A percentile compares a stretch with the other conserved stretches of the same genome.
Evolutionary conservation across 2,329 filamentous ascomycete species (phyloP).

Genomic region (Fonsecaea erecta): DNA sequence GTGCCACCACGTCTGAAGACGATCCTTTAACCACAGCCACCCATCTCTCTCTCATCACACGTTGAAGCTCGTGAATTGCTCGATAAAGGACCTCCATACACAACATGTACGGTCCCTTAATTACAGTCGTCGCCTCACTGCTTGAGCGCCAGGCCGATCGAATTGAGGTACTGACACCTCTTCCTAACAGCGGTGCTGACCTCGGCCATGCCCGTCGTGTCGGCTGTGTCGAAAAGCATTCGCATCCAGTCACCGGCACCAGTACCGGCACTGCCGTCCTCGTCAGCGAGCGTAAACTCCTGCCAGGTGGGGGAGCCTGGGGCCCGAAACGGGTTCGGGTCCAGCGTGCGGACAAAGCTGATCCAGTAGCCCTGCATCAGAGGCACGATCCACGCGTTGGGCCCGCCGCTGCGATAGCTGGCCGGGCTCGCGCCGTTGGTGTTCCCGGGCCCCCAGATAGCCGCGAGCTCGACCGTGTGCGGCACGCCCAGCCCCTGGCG

Average conservation of each 20-base stretch:
- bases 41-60: too few relatives aligned
- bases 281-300: constrained; percentile 15
- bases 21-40: too few relatives aligned
- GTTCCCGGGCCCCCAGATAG: constrained; percentile 69
- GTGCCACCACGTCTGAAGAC: too few relatives aligned
- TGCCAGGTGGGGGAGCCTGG: constrained; percentile 28
- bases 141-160: constrained; percentile 54
- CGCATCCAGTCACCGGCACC: constrained; percentile 42
- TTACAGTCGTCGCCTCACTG: constrained; percentile 41
- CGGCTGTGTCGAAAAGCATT: constrained; percentile 52
- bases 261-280: background rate
- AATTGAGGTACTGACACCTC: constrained; percentile 56
- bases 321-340: constrained; percentile 63
- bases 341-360: constrained; percentile 68
- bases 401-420: constrained; percentile 56
- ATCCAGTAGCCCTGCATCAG: constrained; percentile 74
- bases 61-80: too few relatives aligned
- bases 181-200: constrained; percentile 47
- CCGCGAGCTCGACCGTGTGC: constrained; percentile 69
- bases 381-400: constrained; percentile 63
- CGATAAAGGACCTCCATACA: too few relatives aligned
- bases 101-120: too few relatives aligned
- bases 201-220: constrained; percentile 52
- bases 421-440: constrained; percentile 54
- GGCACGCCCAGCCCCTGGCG: constrained; percentile 64